Conservation (phyloP, 768 basidiomycete species). For the Lanmaoa rubissima region DNA sequence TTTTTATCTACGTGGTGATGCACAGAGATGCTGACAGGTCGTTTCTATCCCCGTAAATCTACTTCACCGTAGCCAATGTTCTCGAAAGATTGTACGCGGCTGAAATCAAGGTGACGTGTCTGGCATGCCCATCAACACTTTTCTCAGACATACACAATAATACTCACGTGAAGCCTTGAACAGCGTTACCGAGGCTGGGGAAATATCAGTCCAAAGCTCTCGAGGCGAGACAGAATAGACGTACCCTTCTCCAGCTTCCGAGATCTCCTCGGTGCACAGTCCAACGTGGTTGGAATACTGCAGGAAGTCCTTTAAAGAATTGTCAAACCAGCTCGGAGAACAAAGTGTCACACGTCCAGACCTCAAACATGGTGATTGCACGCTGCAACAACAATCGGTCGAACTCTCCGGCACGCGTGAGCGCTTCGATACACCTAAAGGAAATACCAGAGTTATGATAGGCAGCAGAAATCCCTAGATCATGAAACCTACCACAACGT, state of each 20-base stretch:
- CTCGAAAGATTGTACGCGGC: constrained; percentile 82
- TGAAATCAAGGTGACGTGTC: constrained; percentile 82
- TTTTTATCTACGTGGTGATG: background rate
- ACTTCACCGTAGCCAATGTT: constrained; percentile 38
- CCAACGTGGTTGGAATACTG: constrained; percentile 87
- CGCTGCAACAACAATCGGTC: constrained; percentile 63
- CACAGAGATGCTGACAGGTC: background rate
- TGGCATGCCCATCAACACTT: constrained; percentile 23
- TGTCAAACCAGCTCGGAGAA: background rate
- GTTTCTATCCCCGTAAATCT: background rate
- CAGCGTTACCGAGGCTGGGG: constrained; percentile 75
- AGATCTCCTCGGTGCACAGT: constrained; percentile 83
- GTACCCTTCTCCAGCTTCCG: constrained; percentile 80
- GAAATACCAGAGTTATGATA: background rate
- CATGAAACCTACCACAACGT: constrained; percentile 60
- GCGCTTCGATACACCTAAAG: constrained; percentile 78
- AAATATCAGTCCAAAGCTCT: background rate
- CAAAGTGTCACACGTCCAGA: constrained; percentile 29
- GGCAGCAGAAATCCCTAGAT: background rate
- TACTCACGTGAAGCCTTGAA: constrained; percentile 86
- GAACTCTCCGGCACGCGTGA: constrained; percentile 83
- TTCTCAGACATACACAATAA: background rate
- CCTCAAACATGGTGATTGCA: constrained; percentile 89
- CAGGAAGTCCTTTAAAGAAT: constrained; percentile 57
- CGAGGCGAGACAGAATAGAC: constrained; percentile 19